Conservation (phyloP, 371 early-diverging fungal species). For the Haplosporangium sp. region DNA sequence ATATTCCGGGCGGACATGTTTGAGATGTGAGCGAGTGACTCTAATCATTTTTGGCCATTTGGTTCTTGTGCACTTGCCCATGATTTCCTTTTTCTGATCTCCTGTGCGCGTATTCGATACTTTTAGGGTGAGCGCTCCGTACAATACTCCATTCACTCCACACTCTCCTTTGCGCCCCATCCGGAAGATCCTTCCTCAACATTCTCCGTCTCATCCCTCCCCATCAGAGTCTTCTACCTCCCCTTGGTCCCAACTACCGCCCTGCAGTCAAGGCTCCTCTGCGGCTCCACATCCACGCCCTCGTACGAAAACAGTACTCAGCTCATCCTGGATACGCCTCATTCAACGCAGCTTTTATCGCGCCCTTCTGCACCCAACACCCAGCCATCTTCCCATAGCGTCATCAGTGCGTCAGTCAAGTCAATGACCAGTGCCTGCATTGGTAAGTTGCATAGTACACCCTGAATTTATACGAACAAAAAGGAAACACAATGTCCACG, state of each 20-base stretch:
- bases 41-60: neutral
- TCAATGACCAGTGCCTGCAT: constrained; percentile 6
- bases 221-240: constrained; percentile 20
- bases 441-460: constrained; percentile 8
- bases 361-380: neutral
- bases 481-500: neutral
- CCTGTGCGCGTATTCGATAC: neutral
- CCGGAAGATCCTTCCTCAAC: constrained; percentile 8
- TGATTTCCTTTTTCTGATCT: constrained; percentile 17
- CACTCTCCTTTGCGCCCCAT: constrained; percentile 13
- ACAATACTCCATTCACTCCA: constrained; percentile 19
- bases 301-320: constrained; percentile 7
- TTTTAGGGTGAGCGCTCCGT: constrained; percentile 12
- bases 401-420: constrained; percentile 16
- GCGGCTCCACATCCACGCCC: neutral
- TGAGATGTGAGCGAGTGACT: no score
- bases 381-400: no score
- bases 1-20: neutral
- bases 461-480: neutral
- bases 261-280: neutral
- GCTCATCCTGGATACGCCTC: neutral
- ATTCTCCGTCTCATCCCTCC: constrained; percentile 15
- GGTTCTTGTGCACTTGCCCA: constrained; percentile 4
- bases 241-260: constrained; percentile 20
- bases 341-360: neutral